Conservation (phyloP, 1,139 yeast species). For the Yamadazyma taylorii region DNA sequence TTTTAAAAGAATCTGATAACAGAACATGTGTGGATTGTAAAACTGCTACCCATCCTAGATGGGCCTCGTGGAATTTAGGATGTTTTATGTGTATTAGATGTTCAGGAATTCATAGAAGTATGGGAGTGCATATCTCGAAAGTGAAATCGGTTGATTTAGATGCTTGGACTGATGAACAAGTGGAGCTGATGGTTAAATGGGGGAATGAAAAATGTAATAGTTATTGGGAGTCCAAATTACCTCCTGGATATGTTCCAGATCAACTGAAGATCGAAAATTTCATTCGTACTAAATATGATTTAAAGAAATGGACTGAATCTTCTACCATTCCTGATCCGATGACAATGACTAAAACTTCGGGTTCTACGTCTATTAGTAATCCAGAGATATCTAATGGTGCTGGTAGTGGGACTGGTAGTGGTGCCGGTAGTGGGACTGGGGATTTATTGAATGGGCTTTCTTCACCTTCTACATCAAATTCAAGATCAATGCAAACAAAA, state of each 20-base stretch:
- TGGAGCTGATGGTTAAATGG: slow-evolving; percentile 80
- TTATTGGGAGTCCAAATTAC: slow-evolving; percentile 82
- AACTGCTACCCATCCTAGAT: slow-evolving; percentile 83
- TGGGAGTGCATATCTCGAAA: slow-evolving; percentile 91
- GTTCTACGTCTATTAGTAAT: slow-evolving; percentile 8
- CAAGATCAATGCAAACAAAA: slow-evolving; percentile 1
- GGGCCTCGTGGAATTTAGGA: slow-evolving; percentile 98
- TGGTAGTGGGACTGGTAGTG: too few species aligned
- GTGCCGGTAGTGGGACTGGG: too few species aligned
- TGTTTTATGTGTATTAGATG: slow-evolving; percentile 88
- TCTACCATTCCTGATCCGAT: slow-evolving; percentile 59
- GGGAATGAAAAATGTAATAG: slow-evolving; percentile 78
- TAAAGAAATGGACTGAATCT: slow-evolving; percentile 77
- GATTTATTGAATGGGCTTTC: slow-evolving; percentile 2
- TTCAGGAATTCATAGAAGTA: slow-evolving; percentile 91
- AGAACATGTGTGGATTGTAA: slow-evolving; percentile 90
- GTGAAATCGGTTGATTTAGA: slow-evolving; percentile 92
- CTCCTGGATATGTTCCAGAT: slow-evolving; percentile 72
- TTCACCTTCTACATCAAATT: not conserved
- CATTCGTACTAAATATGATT: slow-evolving; percentile 86
- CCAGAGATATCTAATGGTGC: slow-evolving; percentile 5
- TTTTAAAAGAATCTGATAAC: slow-evolving; percentile 75
- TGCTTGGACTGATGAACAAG: slow-evolving; percentile 95
- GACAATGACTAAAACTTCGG: slow-evolving; percentile 22
- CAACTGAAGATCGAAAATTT: slow-evolving; percentile 85